Evolutionary conservation across 2,329 filamentous ascomycete species (phyloP), one percentile per base, ranked within the genome.

Genomic region (Tetracladium maxilliforme): DNA sequence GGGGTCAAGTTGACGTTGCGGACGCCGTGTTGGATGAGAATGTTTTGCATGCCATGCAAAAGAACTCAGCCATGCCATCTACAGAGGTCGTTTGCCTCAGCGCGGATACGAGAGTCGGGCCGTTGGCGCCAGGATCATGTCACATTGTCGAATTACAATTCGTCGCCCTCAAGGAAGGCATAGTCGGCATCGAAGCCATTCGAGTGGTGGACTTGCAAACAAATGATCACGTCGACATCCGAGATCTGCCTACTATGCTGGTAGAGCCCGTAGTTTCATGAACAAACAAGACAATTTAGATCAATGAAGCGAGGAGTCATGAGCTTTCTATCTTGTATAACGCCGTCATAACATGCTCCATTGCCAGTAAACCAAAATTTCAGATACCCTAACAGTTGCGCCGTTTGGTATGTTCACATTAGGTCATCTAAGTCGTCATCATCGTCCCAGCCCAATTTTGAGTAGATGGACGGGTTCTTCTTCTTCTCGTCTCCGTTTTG

Each of bases 211-310:
- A 90, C 45, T 44, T 87, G 31, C 67, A 58, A 13, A 78, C 69
- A 17, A 73, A 81, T 40, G 78, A 86, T 51, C 75, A 79, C 41
- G 73, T 81, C 4, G 79, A 87, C 46, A 71, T 86, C 27, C 63
- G 68, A 31, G 76, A 87, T 32, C 44, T 90, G 34, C 81, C 81
- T 1, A 70, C 65, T 22, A 68, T 83, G 37, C 50, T 82, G 26
- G 61, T 75, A 10, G 49, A 56, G 30, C 9, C 21, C 11, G 18
- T n/a, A n/a, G n/a, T n/a, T n/a, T n/a, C n/a, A n/a, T n/a, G n/a
- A n/a, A n/a, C n/a, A n/a, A n/a, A n/a, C n/a, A n/a, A n/a, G n/a
- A n/a, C n/a, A n/a, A n/a, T n/a, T n/a, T n/a, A n/a, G n/a, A n/a
- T n/a, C n/a, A n/a, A n/a, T n/a, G n/a, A n/a, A n/a, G n/a, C n/a